These are phyloP conservation scores for Entomortierella beljakovae DNA, from an alignment of 192 early-diverging fungal species.

Conservation along the genomic window DNA sequence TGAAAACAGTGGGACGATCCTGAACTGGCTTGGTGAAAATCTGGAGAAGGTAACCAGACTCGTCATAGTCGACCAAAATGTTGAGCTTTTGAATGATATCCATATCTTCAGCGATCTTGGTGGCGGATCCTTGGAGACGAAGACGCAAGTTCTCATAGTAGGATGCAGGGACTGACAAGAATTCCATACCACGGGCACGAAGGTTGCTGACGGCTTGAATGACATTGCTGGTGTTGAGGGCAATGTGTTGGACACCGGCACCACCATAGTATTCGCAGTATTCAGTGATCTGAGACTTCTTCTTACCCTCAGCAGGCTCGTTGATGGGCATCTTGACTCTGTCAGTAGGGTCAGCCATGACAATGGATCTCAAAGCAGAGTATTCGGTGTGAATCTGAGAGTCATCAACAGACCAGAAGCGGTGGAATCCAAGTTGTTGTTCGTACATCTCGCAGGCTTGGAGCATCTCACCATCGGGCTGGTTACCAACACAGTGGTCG, in stretches of 20 bases:
- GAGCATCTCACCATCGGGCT: conserved; percentile 92
- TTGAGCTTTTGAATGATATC: conserved; percentile 84
- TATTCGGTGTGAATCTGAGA: conserved; percentile 96
- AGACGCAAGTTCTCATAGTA: conserved; percentile 91
- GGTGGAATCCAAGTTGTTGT: conserved; percentile 93
- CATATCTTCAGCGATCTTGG: conserved; percentile 85
- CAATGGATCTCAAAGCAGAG: conserved; percentile 92
- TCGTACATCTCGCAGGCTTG: conserved; percentile 87
- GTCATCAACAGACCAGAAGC: conserved; percentile 99
- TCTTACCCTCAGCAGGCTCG: conserved; percentile 93
- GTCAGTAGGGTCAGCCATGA: conserved; percentile 94
- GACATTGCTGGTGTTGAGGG: conserved; percentile 87
- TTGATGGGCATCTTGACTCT: conserved; percentile 98
- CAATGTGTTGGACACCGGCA: conserved; percentile 94
- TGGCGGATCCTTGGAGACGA: conserved; percentile 75
- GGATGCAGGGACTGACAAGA: conserved; percentile 82
- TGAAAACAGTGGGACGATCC: conserved; percentile 96
- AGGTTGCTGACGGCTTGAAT: conserved; percentile 85
- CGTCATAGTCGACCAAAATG: conserved; percentile 97
- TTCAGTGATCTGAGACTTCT: conserved; percentile 97
- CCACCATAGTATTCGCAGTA: conserved; percentile 89
- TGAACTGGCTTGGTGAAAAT: conserved; percentile 93
- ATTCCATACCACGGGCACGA: conserved; percentile 88
- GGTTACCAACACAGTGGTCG: conserved; percentile 97
- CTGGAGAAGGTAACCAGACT: conserved; percentile 94